Base-by-base conservation (phyloP, 495 filamentous ascomycete genomes). In the Jackrogersella minutella region DNA sequence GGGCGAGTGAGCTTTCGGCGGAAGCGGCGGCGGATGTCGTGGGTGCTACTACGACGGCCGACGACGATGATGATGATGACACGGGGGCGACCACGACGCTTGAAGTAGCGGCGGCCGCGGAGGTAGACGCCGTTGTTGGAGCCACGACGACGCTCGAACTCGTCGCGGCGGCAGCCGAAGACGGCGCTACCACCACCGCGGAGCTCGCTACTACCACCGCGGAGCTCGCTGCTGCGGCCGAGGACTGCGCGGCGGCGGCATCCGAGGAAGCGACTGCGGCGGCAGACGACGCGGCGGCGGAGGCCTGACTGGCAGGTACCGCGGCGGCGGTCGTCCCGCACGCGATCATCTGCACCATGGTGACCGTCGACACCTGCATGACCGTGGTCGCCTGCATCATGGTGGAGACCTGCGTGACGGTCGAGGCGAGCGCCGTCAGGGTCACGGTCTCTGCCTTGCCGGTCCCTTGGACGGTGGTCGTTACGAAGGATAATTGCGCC, bases 391-490 rank as follows among this genome's bases (percentile, higher is more conserved):
- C 73, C 16, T 56, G 51, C 40, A 54, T 52, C 24, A 58, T 22
- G 11, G 62, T 66, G 30, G 58, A 28, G 13, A 64, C 1, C 19
- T 73, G 56, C 11, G 71, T 73, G 4, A 73, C 64, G 19, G 78
- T 81, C 7, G 71, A 71, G 11, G 76, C 75, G 16, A 78, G 65
- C 1, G 76, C 78, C 2, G 79, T 81, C 60, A 79, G 71, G 41
- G 79, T 82, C 30, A 78, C 71, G 9, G 79, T 80, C 7, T 73
- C 69, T 24, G 69, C 65, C 17, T 52, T 14, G 47, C 77, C 79
- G 21, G 71, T 73, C 5, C 39, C 72, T 55, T 73, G 76, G 24
- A 77, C 66, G 13, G 76, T 79, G n/a, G 67, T 75, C 17, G 77
- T 80, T 9, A 79, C 21, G 59, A 79, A 74, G 2, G 78, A 77